Evolutionary conservation across 805 yeast genomes (phyloP), one percentile per base, ranked within the genome.

Genomic region (Lipomyces sp.): DNA sequence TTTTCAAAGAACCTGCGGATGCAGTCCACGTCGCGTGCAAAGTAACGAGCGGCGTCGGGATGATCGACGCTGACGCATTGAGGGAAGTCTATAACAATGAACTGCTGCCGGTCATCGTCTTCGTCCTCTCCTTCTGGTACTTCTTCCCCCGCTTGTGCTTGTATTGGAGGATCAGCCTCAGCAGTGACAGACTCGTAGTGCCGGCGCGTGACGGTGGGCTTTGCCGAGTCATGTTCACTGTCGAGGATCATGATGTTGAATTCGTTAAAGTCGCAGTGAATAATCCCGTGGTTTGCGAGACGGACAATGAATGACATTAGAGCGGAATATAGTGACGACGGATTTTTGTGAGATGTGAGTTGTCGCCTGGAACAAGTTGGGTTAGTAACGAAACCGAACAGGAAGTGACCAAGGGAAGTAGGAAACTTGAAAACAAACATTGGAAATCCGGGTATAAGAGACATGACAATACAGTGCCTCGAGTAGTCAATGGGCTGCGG

Each of bases 251-350:
- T 87, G 60, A 93, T 88, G 68, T 93, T 93, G 69, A 93, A 93
- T 70, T 93, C 99, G 68, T 93, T 93, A 72, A 83, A 93, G 73
- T 93, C 99, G 75, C 98, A 91, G 69, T 93, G 99, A 47, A 93
- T 89, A 49, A 93, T 74, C 1, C 99, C 99, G 60, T 83, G 79
- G 62, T 85, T 83, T 4, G 86, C 98, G 46, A 93, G 72, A 55
- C 81, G 77, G 13, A 90, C 95, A 19, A 86, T 83, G 64, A 93
- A 90, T 50, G 75, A 72, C 98, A 93, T 91, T 63, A 93, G 73
- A 48, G 87, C 84, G 26, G 88, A 81, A 66, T 93, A 93, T 43
- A 93, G 74, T 56, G 80, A 76, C 55, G 81, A 79, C 61, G 84
- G 79, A 57, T 86, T 79, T 13, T 75, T 73, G 63, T 87, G 93